Base-by-base conservation (phyloP, 192 early-diverging fungal genomes). In the Coemansia sp. region DNA sequence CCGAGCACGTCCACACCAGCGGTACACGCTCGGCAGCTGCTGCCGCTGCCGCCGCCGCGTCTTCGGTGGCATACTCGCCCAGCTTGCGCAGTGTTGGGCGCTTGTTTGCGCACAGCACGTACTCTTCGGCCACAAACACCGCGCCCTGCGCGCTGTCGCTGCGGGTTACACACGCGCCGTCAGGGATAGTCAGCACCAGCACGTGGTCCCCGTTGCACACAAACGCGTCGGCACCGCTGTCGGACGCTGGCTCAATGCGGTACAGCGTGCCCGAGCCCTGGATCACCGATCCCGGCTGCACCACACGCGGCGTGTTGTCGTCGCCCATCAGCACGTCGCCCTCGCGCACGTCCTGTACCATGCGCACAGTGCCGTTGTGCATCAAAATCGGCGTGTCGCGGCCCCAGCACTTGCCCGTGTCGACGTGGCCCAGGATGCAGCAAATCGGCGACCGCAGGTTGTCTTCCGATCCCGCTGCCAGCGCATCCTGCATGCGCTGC, bases 401-500 rank as follows among this genome's bases (percentile, higher is more conserved):
- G 20, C 64, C 70, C 60, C 68, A 80, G 55, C 70, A 77, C 60
- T 84, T 85, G 60, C 89, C 92, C 6, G 93, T 93, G 72, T 99
- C 97, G 61, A 99, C 97, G 80, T 99, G 97, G 27, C 97, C 97
- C 45, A 99, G 73, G 81, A 99, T 96, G 81, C 89, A 91, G 78
- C 90, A 92, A 79, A 99, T 97, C 7, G 97, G 97, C 25, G 95
- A 97, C 23, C 97, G 87, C 58, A 99, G 64, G 59, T 99, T 78
- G 51, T 94, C 92, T 55, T 84, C 87, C 4, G 89, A 91, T 49
- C 93, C 83, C 10, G 89, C 88, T 2, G 84, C 90, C 71, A 89
- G 70, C 10, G 93, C 90, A 0, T 85, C 84, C 38, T 85, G 74
- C 53, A 85, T 67, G 36, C 90, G 83, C 47, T 86, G 82, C 58